A percentile compares a stretch with the other conserved stretches of the same genome.
Evolutionary conservation across 164 flowering plant genomes (phyloP).

Genomic region (Berberis thunbergii): DNA sequence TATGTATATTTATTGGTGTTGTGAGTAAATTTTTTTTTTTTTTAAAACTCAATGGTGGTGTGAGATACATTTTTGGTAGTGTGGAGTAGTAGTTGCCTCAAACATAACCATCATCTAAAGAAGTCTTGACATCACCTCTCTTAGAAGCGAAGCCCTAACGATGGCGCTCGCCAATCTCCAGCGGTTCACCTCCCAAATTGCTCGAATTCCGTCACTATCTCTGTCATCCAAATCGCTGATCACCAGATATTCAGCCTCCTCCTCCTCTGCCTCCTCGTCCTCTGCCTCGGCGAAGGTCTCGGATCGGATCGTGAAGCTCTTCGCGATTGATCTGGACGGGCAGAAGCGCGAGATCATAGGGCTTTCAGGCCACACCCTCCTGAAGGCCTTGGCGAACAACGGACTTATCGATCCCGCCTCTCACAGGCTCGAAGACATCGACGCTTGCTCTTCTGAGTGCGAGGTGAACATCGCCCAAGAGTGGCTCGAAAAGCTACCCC

Average conservation of each 20-base stretch:
- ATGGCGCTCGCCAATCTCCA: conserved; percentile 43
- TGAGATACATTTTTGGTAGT: too few species aligned
- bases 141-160: not conserved
- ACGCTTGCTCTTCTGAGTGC: conserved; percentile 96
- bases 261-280: conserved; percentile 20
- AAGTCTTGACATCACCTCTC: too few species aligned
- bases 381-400: conserved; percentile 53
- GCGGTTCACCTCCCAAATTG: conserved; percentile 29
- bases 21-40: too few species aligned
- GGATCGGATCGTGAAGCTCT: conserved; percentile 81
- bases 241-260: conserved; percentile 25
- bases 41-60: too few species aligned
- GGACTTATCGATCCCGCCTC: conserved; percentile 91
- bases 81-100: too few species aligned
- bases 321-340: conserved; percentile 73
- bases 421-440: conserved; percentile 86
- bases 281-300: conserved; percentile 59
- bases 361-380: conserved; percentile 75
- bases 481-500: conserved; percentile 83
- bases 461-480: conserved; percentile 93
- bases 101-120: too few species aligned
- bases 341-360: conserved; percentile 67
- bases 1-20: too few species aligned
- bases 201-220: conserved; percentile 25
- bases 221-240: conserved; percentile 19